phyloP scores from a whole-genome alignment of 129 eudicot genomes.

The Flaveria bidentis region DNA sequence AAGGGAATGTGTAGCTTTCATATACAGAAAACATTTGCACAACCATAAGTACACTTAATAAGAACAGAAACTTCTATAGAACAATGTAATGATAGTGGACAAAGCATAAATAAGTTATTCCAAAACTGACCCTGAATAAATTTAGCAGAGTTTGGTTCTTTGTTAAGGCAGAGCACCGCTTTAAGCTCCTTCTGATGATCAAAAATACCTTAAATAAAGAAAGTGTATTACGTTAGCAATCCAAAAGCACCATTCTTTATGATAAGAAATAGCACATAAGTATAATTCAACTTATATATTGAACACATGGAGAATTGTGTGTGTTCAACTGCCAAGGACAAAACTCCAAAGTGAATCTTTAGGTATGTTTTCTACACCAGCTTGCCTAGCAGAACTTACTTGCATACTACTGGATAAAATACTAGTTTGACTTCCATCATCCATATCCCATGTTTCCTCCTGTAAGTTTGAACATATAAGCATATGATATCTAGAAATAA shows the following conservation, averaged over 20 bases:
- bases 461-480: slow-evolving; percentile 33
- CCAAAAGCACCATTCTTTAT: slow-evolving; percentile 16
- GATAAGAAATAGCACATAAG: slow-evolving; percentile 25
- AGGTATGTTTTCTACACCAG: slow-evolving; percentile 5
- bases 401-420: slow-evolving; percentile 96
- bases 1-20: background rate
- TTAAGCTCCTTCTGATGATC: slow-evolving; percentile 88
- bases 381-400: slow-evolving; percentile 44
- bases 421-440: slow-evolving; percentile 90
- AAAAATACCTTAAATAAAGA: slow-evolving; percentile 60
- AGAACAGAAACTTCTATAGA: slow-evolving; percentile 10
- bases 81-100: background rate
- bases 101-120: slow-evolving; percentile 6
- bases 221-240: slow-evolving; percentile 23
- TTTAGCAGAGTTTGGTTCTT: slow-evolving; percentile 82
- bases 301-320: background rate
- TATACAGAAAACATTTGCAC: background rate
- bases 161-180: slow-evolving; percentile 96
- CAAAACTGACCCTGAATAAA: slow-evolving; percentile 73
- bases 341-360: background rate
- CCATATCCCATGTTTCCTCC: slow-evolving; percentile 99
- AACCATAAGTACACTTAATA: background rate
- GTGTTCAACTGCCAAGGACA: slow-evolving; percentile 4
- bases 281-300: background rate
- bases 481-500: slow-evolving; percentile 22